These are phyloP conservation scores for Colletotrichum acutatum DNA, from an alignment of 2,329 filamentous ascomycete genomes.

Conservation along the genomic window DNA sequence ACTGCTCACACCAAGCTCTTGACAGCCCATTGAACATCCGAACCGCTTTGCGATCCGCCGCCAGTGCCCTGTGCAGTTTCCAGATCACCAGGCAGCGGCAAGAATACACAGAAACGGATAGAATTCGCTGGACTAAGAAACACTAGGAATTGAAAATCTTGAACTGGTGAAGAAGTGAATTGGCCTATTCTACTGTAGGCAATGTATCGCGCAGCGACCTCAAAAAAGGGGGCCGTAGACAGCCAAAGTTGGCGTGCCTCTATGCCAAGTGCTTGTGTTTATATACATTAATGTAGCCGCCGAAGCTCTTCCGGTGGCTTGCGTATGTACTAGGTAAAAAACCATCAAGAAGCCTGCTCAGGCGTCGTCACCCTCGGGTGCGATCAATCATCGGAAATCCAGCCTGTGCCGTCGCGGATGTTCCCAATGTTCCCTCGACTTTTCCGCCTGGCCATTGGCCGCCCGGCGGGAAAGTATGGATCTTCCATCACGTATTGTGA, in stretches of 20 bases:
- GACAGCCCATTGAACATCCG: not conserved
- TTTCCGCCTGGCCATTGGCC: slow-evolving; percentile 20
- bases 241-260: not conserved
- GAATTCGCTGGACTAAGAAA: not conserved
- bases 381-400: slow-evolving; percentile 22
- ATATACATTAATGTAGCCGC: slow-evolving; percentile 26
- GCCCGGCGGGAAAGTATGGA: slow-evolving; percentile 27
- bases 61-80: not conserved
- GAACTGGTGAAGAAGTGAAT: slow-evolving; percentile 19
- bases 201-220: slow-evolving; percentile 5
- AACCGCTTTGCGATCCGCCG: not conserved
- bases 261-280: slow-evolving; percentile 11
- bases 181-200: slow-evolving; percentile 5
- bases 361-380: not conserved
- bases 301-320: not conserved
- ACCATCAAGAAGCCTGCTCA: not conserved
- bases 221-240: not conserved
- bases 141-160: not conserved
- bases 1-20: not conserved
- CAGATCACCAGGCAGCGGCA: not conserved
- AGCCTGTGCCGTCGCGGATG: slow-evolving; percentile 19
- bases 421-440: slow-evolving; percentile 5
- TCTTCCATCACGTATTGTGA: slow-evolving; percentile 26
- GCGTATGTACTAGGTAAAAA: slow-evolving; percentile 6
- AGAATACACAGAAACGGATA: not conserved